These are phyloP conservation scores for Trametes cubensis DNA, from an alignment of 768 basidiomycete species.

Conservation along the genomic window DNA sequence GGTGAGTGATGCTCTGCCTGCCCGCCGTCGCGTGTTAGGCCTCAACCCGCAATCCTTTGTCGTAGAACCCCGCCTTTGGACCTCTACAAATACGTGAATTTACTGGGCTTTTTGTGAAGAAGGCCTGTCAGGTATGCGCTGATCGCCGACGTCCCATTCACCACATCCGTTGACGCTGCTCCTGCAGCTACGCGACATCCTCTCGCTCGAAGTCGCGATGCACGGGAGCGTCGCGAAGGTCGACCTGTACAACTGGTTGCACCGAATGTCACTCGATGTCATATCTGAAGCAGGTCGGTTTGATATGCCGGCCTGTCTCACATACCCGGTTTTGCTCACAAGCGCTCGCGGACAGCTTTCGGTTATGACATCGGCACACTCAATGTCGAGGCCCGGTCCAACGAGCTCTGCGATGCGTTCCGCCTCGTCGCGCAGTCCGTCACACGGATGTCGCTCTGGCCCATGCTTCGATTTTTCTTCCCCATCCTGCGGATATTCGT, in stretches of 20 bases:
- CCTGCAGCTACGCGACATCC: conserved; percentile 27
- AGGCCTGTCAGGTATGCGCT: conserved; percentile 48
- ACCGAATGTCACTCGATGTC: conserved; percentile 42
- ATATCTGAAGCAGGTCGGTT: conserved; percentile 42
- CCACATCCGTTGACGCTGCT: not conserved
- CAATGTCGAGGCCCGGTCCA: conserved; percentile 27
- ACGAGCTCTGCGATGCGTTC: conserved; percentile 39
- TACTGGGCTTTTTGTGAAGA: conserved; percentile 58
- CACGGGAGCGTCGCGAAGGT: conserved; percentile 29
- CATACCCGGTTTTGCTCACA: not conserved
- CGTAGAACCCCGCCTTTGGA: conserved; percentile 68
- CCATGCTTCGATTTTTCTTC: conserved; percentile 20
- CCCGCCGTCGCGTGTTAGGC: no score
- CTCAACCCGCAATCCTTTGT: not conserved
- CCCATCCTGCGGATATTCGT: conserved; percentile 30
- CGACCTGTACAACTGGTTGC: conserved; percentile 39
- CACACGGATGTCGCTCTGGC: not conserved
- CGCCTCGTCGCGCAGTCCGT: conserved; percentile 25
- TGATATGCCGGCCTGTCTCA: not conserved
- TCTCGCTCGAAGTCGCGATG: conserved; percentile 36
- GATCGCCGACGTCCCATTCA: not conserved
- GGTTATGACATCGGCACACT: conserved; percentile 38
- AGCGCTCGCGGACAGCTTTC: conserved; percentile 31
- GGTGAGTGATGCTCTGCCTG: not conserved
- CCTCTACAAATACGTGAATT: conserved; percentile 58